Conservation (phyloP, 345 rosid species). For the Pistacia integerrima region DNA sequence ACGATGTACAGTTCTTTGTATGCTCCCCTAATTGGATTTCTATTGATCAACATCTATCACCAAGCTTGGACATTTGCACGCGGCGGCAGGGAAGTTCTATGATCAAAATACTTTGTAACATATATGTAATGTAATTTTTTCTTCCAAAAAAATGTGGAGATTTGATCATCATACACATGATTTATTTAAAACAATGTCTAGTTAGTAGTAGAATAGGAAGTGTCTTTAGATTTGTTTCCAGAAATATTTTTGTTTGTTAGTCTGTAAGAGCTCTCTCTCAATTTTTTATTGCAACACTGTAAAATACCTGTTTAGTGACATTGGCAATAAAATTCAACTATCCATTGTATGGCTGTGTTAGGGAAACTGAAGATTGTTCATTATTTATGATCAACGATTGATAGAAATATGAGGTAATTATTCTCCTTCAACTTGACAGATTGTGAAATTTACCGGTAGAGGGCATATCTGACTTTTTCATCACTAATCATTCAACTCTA, state of each 20-base stretch:
- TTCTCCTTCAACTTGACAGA: too few species aligned
- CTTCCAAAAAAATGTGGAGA: conserved; percentile 1
- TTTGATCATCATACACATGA: conserved; percentile 7
- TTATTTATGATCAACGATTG: too few species aligned
- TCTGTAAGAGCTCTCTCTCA: not conserved
- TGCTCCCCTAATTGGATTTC: not conserved
- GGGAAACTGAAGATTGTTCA: too few species aligned
- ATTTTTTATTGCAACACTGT: conserved; percentile 16
- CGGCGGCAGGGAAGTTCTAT: not conserved
- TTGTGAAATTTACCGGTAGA: too few species aligned
- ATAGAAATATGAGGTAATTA: too few species aligned
- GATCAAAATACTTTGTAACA: conserved; percentile 22
- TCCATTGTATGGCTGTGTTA: not conserved
- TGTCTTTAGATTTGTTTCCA: conserved; percentile 9
- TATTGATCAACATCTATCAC: not conserved
- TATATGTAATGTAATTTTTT: conserved; percentile 21
- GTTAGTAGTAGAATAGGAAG: conserved; percentile 24
- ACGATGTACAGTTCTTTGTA: conserved; percentile 15
- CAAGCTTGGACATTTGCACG: not conserved
- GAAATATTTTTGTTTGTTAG: conserved; percentile 18
- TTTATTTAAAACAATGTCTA: conserved; percentile 11
- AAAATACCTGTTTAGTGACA: not conserved
- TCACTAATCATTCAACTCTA: too few species aligned
- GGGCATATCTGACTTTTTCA: too few species aligned
- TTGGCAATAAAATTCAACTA: conserved; percentile 23